Evolutionary conservation across 805 yeast species (phyloP), one percentile per base, ranked within the genome.

Genomic region (Blastobotrys mokoenaii): DNA sequence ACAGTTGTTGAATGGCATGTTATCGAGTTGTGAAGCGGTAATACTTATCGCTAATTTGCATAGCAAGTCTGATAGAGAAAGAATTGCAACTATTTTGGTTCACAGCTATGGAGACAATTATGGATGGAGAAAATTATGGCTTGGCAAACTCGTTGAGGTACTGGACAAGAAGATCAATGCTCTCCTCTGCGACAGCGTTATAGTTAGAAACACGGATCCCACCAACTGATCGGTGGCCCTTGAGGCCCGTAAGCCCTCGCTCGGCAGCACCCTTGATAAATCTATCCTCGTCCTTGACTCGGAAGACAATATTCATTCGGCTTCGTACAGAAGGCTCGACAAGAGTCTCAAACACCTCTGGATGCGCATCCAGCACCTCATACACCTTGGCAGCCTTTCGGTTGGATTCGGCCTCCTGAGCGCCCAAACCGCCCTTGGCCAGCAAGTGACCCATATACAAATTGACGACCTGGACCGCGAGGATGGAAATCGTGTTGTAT

Each of bases 151-250:
- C 71, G 16, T 70, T 65, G 38, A 84, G 65, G 55, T 75, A 86
- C 16, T 70, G 66, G 32, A 72, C 79, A 53, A 87, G 69, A 46
- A 68, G 55, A 50, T 77, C 67, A 25, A 79, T 81, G 56, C 85
- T 77, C 17, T 73, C 71, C 40, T 77, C 67, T 3, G 79, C 63
- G 43, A 93, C 84, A 12, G 97, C 96, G 59, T 93, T 90, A 65
- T 90, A 89, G 45, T 88, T 69, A 11, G 97, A 88, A 12, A 94
- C 89, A 65, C 98, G 81, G 66, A 93, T 83, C 27, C 98, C 98
- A 43, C 97, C 97, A 38, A 90, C 97, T 3, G 96, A 86, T 63
- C 97, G 78, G 66, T 90, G 97, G 36, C 98, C 97, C 67, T 88
- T 85, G 58, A 90, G 73, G 5, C 97, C 97, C 3, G 79, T 69